phyloP scores from a whole-genome alignment of 176 grass and related monocot genomes.

The Stipa capillata region DNA sequence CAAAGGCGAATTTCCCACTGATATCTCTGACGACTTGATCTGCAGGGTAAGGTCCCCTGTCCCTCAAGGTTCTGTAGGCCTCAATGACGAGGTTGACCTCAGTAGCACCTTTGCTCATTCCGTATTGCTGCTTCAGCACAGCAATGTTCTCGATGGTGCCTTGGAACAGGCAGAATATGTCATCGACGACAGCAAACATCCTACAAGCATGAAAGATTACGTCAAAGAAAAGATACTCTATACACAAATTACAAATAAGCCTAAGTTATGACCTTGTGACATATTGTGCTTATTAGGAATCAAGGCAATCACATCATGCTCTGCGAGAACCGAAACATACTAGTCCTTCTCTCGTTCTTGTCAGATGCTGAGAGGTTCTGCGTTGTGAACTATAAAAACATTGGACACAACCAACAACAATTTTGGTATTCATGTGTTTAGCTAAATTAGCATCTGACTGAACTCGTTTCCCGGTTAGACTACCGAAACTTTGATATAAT shows the following conservation, averaged over 20 bases:
- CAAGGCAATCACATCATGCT: too few species aligned
- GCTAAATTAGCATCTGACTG: too few species aligned
- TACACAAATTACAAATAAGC: not conserved
- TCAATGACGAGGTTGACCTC: conserved; percentile 77
- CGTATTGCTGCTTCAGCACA: conserved; percentile 73
- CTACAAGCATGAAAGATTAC: not conserved
- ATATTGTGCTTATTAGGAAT: too few species aligned
- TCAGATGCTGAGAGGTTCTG: too few species aligned
- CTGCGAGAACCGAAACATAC: too few species aligned
- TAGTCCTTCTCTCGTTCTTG: too few species aligned
- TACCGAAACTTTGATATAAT: too few species aligned
- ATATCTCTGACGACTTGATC: conserved; percentile 75
- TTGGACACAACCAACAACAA: too few species aligned
- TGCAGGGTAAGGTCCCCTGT: conserved; percentile 80
- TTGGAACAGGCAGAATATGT: conserved; percentile 73
- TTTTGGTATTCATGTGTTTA: too few species aligned
- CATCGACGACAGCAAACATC: conserved; percentile 55
- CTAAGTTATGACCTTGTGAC: not conserved
- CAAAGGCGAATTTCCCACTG: conserved; percentile 58
- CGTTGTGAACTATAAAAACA: too few species aligned
- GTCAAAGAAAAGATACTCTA: not conserved
- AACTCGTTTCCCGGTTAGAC: too few species aligned
- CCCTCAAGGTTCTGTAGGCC: conserved; percentile 71
- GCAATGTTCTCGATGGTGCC: conserved; percentile 53
- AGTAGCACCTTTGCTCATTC: conserved; percentile 50